A percentile compares a stretch with the other conserved stretches of the same genome.
Evolutionary conservation across 1,284 basidiomycete genomes (phyloP).

Genomic region (Phellopilus nigrolimitatus): DNA sequence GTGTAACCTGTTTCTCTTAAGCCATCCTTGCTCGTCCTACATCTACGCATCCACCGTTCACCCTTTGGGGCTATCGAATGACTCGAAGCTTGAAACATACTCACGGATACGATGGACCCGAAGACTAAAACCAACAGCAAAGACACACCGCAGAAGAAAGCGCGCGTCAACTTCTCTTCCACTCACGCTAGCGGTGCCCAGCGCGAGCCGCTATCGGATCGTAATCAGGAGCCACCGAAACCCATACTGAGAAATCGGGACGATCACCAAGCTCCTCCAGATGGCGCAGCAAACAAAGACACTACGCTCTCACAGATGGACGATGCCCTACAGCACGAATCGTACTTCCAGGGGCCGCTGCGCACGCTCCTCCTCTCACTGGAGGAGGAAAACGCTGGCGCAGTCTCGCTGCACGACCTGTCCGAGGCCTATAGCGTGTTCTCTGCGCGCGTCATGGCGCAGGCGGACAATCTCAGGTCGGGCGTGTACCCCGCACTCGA

Average conservation of each 20-base stretch:
- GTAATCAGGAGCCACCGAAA: too few species aligned
- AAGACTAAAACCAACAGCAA: too few species aligned
- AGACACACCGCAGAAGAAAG: too few species aligned
- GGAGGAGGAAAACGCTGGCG: not conserved
- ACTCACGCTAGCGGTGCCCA: too few species aligned
- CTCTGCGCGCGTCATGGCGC: conserved; percentile 5
- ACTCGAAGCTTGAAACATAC: too few species aligned
- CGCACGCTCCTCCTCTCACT: conserved; percentile 14
- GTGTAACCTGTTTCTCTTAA: too few species aligned
- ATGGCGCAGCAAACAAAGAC: not conserved
- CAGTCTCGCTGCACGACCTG: conserved; percentile 7
- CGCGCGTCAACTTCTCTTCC: too few species aligned
- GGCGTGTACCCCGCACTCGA: conserved; percentile 1
- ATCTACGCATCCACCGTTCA: too few species aligned
- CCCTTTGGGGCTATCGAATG: too few species aligned
- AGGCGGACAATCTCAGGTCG: conserved; percentile 8
- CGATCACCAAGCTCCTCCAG: not conserved
- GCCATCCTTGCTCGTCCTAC: too few species aligned
- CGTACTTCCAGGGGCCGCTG: conserved; percentile 9
- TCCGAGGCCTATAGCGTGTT: conserved; percentile 14
- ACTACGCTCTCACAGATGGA: not conserved
- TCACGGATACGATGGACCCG: too few species aligned
- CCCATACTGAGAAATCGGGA: conserved; percentile 1
- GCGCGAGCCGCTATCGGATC: too few species aligned
- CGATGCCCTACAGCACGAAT: conserved; percentile 10